Evolutionary conservation across 2,329 filamentous ascomycete genomes (phyloP), one percentile per base, ranked within the genome.

Genomic region (Aspergillus pseudonomiae): DNA sequence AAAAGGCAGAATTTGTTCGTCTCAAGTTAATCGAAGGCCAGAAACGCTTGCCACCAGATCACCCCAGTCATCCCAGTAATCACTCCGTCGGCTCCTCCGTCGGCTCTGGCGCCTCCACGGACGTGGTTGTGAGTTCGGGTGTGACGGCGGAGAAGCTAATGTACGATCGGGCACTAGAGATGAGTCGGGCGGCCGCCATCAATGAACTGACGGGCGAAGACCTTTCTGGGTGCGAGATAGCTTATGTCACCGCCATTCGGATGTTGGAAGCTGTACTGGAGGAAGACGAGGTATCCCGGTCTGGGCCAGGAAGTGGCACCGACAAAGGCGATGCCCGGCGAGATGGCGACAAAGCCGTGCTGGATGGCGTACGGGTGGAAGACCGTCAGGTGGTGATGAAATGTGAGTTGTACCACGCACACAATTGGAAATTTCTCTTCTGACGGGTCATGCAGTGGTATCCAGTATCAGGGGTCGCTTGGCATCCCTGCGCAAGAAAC

Each of bases 221-320:
- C 76, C 82, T 98, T 28, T 80, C 83, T 0, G 93, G 93, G 19
- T 98, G 94, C 74, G 94, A 98, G 74, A 89, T 97, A 30, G 94
- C 93, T 21, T 99, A 99, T 75, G 86, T 92, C 60, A 98, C 95
- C 0, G 94, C 95, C 0, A 93, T 98, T 68, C 88, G 92, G 67
- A 95, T 99, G 91, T 85, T 98, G 16, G 94, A 99, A 79, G 95
- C 94, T 19, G 92, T 99, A 3, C 81, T 99, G 62, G 95, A 99
- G 71, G 90, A 86, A 54, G 93, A 96, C 64, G 93, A 88, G 57
- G 81, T 84, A 64, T 74, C 78, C 12, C 68, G 68, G 45, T 64
- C 72, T 19, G 72, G 70, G 14, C 73, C 14, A 36, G 34, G 34
- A 36, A 36, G 12, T 14, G 34, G 73, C 34, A 65, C 67, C 16